Conservation (phyloP, 169 alveolate genomes). For the Perkinsus olseni region DNA sequence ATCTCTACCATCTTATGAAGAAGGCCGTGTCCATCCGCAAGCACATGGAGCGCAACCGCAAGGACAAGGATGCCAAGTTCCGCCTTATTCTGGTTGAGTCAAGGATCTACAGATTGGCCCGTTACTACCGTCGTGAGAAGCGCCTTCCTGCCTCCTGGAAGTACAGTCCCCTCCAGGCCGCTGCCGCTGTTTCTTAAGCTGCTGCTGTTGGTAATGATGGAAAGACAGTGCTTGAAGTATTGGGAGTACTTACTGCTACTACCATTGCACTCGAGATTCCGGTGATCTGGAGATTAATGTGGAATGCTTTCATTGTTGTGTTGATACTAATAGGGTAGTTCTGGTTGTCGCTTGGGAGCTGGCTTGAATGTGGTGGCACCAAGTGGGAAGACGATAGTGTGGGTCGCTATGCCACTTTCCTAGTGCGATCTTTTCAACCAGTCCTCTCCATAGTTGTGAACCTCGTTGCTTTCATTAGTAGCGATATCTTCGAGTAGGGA, state of each 20-base stretch:
- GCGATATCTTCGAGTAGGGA: too few relatives aligned
- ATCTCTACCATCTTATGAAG: slow-evolving; percentile 92
- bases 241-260: background rate
- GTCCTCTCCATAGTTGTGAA: too few relatives aligned
- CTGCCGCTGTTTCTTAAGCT: slow-evolving; percentile 22
- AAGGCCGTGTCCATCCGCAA: slow-evolving; percentile 97
- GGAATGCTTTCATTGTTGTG: background rate
- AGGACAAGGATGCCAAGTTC: slow-evolving; percentile 93
- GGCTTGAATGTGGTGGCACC: too few relatives aligned
- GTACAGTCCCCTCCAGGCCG: slow-evolving; percentile 68
- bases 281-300: background rate
- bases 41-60: slow-evolving; percentile 92
- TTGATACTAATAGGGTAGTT: background rate
- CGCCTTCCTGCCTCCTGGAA: slow-evolving; percentile 97
- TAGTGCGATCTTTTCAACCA: too few relatives aligned
- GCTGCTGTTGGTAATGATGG: background rate
- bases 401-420: too few relatives aligned
- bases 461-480: too few relatives aligned
- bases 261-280: background rate
- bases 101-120: slow-evolving; percentile 94
- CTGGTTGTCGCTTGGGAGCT: too few relatives aligned
- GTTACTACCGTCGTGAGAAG: slow-evolving; percentile 92
- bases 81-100: slow-evolving; percentile 93
- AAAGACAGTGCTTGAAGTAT: background rate
- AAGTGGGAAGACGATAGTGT: too few relatives aligned